Evolutionary conservation across 768 basidiomycete species (phyloP).

Genomic region (Rhizopogon sp.): DNA sequence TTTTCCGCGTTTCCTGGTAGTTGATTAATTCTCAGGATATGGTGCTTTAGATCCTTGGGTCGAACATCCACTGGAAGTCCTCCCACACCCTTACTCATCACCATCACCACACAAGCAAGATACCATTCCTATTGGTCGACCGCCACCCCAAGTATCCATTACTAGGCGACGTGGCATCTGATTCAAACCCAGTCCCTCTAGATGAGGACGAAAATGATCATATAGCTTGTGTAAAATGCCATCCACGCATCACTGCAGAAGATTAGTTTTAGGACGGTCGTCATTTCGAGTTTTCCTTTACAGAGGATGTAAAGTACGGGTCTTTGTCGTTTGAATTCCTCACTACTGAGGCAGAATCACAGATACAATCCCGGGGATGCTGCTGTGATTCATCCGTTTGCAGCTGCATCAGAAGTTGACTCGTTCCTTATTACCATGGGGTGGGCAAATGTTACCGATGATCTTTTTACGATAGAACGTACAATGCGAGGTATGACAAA

Average conservation of each 20-base stretch:
- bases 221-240: constrained; percentile 50
- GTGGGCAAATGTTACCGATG: constrained; percentile 65
- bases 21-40: constrained; percentile 43
- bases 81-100: constrained; percentile 36
- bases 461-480: constrained; percentile 33
- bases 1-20: background rate
- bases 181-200: constrained; percentile 26
- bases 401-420: constrained; percentile 61
- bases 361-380: constrained; percentile 83
- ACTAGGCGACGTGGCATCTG: background rate
- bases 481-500: constrained; percentile 29
- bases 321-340: constrained; percentile 3
- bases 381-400: constrained; percentile 71
- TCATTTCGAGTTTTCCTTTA: constrained; percentile 75
- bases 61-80: constrained; percentile 36
- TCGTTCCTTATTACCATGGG: constrained; percentile 55
- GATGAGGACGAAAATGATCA: constrained; percentile 35
- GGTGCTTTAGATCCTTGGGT: constrained; percentile 72
- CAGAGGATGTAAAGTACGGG: constrained; percentile 55
- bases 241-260: constrained; percentile 65
- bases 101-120: constrained; percentile 10
- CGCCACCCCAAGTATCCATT: constrained; percentile 26
- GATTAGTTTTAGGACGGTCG: constrained; percentile 96
- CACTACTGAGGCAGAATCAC: constrained; percentile 1
- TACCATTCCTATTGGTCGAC: constrained; percentile 6